Conservation (phyloP, 495 filamentous ascomycete species). For the Physcia stellaris region DNA sequence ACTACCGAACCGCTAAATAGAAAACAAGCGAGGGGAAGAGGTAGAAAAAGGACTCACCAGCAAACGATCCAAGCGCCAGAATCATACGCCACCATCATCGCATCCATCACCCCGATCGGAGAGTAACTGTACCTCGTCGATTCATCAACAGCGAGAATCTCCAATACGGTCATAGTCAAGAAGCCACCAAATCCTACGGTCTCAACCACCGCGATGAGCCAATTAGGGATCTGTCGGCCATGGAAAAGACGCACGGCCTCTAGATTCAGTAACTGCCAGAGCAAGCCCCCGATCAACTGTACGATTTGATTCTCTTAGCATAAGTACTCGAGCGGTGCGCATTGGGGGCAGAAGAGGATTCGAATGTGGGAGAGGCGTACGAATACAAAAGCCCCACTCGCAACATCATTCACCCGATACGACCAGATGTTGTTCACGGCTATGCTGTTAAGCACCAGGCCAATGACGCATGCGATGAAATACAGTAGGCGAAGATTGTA, state of each 20-base stretch:
- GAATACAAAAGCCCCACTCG: not conserved
- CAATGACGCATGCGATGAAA: not conserved
- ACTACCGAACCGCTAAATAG: too few relatives aligned
- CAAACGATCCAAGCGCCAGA: not conserved
- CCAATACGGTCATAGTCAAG: not conserved
- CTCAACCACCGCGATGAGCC: not conserved
- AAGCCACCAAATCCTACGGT: not conserved
- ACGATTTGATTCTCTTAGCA: not conserved
- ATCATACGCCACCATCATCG: not conserved
- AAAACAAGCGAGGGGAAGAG: not conserved
- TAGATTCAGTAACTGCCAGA: not conserved
- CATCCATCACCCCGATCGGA: not conserved
- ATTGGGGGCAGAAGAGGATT: not conserved
- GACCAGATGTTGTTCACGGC: not conserved
- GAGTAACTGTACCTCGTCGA: not conserved
- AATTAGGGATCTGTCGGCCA: constrained; percentile 2
- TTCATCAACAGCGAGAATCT: not conserved
- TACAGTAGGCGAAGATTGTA: constrained; percentile 1
- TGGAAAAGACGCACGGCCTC: constrained; percentile 1
- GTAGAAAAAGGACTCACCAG: not conserved
- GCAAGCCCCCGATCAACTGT: not conserved
- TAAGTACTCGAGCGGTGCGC: too few relatives aligned
- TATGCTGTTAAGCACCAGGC: not conserved
- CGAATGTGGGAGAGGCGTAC: not conserved
- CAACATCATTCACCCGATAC: not conserved